Evolutionary conservation across 2,329 filamentous ascomycete species (phyloP).

Genomic region (Stenocarpella maydis): DNA sequence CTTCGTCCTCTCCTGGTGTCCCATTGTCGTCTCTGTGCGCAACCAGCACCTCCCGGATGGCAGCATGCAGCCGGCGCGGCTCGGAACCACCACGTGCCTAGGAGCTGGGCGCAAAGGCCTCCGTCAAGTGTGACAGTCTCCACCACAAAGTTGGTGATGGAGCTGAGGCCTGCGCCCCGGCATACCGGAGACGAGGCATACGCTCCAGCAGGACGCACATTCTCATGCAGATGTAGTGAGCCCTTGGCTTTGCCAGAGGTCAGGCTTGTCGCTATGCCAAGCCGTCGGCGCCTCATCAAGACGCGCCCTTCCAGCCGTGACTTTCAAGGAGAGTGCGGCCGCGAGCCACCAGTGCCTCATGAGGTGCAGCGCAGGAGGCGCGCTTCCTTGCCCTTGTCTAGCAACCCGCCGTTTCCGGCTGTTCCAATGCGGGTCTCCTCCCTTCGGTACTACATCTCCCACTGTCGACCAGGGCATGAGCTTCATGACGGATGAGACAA

Average conservation of each 20-base stretch:
- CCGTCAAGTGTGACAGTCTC: background rate
- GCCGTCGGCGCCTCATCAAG: conserved; percentile 30
- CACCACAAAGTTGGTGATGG: background rate
- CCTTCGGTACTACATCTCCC: conserved; percentile 30
- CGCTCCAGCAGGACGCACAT: conserved; percentile 20
- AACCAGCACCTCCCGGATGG: background rate
- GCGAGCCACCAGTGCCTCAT: background rate
- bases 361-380: conserved; percentile 16
- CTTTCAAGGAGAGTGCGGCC: conserved; percentile 18
- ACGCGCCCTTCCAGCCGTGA: background rate
- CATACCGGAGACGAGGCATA: background rate
- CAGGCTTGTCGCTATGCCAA: conserved; percentile 10
- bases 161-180: background rate
- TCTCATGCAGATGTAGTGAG: conserved; percentile 35
- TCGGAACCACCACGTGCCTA: background rate
- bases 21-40: background rate
- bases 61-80: background rate
- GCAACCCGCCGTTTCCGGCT: conserved; percentile 32
- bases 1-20: background rate
- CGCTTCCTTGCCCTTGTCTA: conserved; percentile 33
- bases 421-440: conserved; percentile 21
- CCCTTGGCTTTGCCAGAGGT: conserved; percentile 13
- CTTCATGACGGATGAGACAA: background rate
- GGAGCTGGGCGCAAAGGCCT: background rate
- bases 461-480: background rate